Evolutionary conservation across 2,329 filamentous ascomycete species (phyloP), one percentile per base, ranked within the genome.

Genomic region (Cryphonectria nitschkei): DNA sequence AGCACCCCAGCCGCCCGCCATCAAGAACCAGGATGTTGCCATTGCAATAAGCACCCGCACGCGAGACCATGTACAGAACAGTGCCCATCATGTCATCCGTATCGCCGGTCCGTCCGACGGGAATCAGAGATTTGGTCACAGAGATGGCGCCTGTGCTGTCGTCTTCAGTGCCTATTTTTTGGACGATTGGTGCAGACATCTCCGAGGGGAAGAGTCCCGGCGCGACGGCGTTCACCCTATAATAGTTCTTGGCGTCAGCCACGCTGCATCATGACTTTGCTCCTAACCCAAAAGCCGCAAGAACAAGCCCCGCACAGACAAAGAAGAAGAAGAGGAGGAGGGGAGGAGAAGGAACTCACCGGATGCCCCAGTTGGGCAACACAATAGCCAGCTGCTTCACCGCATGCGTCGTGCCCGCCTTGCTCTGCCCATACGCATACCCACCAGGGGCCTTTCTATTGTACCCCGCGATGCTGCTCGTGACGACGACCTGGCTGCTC

Each of bases 361-460:
- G 74, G 66, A 95, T 86, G 7, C 86, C 83, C 75, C 88, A 88
- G 74, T 88, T 87, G 46, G 87, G 85, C 74, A 94, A 84, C 76
- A 90, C 86, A n/a, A 88, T 86, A 13, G 88, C 88, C 78, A 95
- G 85, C 77, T 92, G 87, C 80, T 93, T 94, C 13, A 90, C 89
- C 54, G 94, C 80, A 73, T 94, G 90, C 9, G 91, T 91, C 0
- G 90, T 89, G 0, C 89, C 93, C 0, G 91, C 92, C 82, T 96
- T 96, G 72, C 89, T 91, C 26, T 92, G 88, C 22, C 92, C 93
- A 78, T 96, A 96, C 0, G 90, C 89, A 80, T 90, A 95, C 46
- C 94, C 93, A 32, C 92, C 91, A 37, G 93, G 90, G 0, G 90
- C 85, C 64, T 87, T 84, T 76, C 92, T 90, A 81, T 95, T 92